These are phyloP conservation scores for Xylariaceae sp. DNA, from an alignment of 2,329 filamentous ascomycete genomes.

Conservation along the genomic window DNA sequence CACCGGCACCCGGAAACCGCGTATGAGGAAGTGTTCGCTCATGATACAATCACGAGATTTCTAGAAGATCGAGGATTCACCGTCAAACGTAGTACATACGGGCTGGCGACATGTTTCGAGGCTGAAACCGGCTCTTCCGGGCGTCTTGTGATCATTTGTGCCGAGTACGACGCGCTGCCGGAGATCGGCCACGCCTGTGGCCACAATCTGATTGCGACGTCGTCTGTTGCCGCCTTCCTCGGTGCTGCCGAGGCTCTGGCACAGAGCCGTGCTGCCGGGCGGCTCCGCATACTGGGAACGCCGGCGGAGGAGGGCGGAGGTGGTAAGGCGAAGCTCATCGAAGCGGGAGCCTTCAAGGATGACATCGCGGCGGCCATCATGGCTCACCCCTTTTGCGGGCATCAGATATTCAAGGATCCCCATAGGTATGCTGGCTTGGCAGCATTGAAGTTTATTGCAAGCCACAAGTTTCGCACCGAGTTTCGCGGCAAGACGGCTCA, in stretches of 20 bases:
- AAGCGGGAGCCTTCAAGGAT: slow-evolving; percentile 36
- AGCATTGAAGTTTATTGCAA: slow-evolving; percentile 37
- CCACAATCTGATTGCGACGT: slow-evolving; percentile 49
- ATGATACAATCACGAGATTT: slow-evolving; percentile 50
- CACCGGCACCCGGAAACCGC: slow-evolving; percentile 53
- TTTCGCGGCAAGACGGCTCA: slow-evolving; percentile 41
- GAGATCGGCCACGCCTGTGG: slow-evolving; percentile 50
- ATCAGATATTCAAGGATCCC: slow-evolving; percentile 5
- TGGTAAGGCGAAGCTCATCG: slow-evolving; percentile 44
- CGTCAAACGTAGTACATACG: slow-evolving; percentile 53
- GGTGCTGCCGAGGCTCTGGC: slow-evolving; percentile 40
- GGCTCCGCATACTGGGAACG: slow-evolving; percentile 45
- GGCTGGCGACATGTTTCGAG: slow-evolving; percentile 55
- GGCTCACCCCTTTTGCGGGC: slow-evolving; percentile 28
- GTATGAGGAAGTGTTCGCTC: slow-evolving; percentile 55
- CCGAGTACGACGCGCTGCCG: slow-evolving; percentile 53
- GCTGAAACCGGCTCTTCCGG: slow-evolving; percentile 47
- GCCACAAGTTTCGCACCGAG: slow-evolving; percentile 37
- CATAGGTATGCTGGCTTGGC: slow-evolving; percentile 28
- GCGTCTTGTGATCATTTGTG: slow-evolving; percentile 45
- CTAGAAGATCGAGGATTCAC: slow-evolving; percentile 48
- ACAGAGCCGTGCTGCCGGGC: slow-evolving; percentile 36
- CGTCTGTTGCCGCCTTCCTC: slow-evolving; percentile 45
- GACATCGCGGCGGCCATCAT: slow-evolving; percentile 37
- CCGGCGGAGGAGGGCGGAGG: slow-evolving; percentile 49